Conservation (phyloP, 305 asterid genomes). For the Caryopteris hybrid region DNA sequence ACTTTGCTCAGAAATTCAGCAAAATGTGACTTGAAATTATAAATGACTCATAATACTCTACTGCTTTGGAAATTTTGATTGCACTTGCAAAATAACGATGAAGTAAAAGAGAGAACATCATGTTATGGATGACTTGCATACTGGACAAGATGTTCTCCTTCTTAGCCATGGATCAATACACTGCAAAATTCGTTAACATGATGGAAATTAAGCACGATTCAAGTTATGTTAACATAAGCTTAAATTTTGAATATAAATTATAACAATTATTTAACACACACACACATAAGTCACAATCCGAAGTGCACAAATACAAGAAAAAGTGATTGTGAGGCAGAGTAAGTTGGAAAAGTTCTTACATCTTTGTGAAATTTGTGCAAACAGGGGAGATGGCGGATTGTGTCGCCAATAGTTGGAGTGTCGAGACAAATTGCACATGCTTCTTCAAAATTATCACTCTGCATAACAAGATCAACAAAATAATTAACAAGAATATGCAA, state of each 20-base stretch:
- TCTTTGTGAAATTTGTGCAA: constrained; percentile 96
- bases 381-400: constrained; percentile 94
- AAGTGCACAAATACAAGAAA: neutral
- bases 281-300: neutral
- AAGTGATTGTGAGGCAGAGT: neutral
- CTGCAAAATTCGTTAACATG: constrained; percentile 32
- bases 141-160: constrained; percentile 73
- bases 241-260: neutral
- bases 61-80: neutral
- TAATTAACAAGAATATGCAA: constrained; percentile 3
- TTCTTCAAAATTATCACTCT: constrained; percentile 67
- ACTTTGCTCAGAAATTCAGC: neutral
- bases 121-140: constrained; percentile 75
- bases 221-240: neutral
- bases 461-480: constrained; percentile 22
- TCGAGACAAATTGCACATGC: constrained; percentile 89
- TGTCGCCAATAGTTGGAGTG: constrained; percentile 66
- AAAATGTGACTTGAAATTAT: neutral
- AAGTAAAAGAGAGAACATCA: constrained; percentile 20
- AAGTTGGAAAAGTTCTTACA: constrained; percentile 37
- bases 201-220: neutral
- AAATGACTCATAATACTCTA: neutral
- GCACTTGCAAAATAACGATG: neutral
- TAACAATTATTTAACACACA: neutral
- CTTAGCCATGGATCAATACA: constrained; percentile 93